phyloP scores from a whole-genome alignment of 768 basidiomycete genomes.

The Lactarius evosmus region DNA sequence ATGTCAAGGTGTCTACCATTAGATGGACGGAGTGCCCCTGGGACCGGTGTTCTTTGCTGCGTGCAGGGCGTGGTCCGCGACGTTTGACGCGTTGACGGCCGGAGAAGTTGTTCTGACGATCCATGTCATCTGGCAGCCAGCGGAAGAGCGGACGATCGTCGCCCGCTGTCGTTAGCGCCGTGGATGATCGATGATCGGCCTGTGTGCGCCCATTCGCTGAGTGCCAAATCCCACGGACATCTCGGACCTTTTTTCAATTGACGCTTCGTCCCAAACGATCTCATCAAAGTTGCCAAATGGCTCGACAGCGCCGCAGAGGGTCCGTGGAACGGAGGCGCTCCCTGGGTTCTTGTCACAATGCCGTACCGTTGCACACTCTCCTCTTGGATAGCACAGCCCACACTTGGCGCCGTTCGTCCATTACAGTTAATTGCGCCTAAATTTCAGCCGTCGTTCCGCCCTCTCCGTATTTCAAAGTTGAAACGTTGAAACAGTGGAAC shows the following conservation, averaged over 20 bases:
- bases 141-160: not conserved
- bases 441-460: constrained; percentile 9
- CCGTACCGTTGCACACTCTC: not conserved
- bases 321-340: not conserved
- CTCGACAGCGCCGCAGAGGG: no score
- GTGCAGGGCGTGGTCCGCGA: not conserved
- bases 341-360: not conserved
- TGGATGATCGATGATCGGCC: no score
- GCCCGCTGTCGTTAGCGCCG: no score
- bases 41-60: not conserved
- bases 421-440: constrained; percentile 4
- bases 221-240: not conserved
- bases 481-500: not conserved
- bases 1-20: not conserved
- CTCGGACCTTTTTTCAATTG: not conserved
- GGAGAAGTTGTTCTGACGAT: not conserved
- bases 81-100: not conserved
- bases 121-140: not conserved
- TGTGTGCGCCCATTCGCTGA: not conserved
- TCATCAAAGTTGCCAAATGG: no score
- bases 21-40: not conserved
- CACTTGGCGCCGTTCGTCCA: not conserved
- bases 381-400: not conserved
- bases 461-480: constrained; percentile 6
- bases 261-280: not conserved